These are phyloP conservation scores for Hypoxylon rickii DNA, from an alignment of 495 filamentous ascomycete species.

Conservation along the genomic window DNA sequence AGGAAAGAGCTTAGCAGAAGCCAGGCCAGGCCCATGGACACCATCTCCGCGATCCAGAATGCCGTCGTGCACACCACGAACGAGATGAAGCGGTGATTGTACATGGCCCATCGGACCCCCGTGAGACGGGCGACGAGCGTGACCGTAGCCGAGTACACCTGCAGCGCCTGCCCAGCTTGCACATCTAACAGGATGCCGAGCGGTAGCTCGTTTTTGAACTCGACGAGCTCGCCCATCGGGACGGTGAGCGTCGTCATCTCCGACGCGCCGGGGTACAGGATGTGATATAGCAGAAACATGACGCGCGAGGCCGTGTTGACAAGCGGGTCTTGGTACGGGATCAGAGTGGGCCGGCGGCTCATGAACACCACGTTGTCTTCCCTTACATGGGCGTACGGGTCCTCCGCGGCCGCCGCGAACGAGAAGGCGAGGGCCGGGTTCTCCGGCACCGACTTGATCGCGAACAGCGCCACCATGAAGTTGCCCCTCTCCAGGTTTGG, in stretches of 20 bases:
- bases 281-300: slow-evolving; percentile 49
- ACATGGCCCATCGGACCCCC: slow-evolving; percentile 86
- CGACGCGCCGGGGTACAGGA: slow-evolving; percentile 42
- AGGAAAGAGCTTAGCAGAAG: slow-evolving; percentile 44
- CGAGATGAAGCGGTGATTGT: slow-evolving; percentile 69
- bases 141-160: slow-evolving; percentile 73
- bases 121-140: slow-evolving; percentile 71
- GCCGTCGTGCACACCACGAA: slow-evolving; percentile 66
- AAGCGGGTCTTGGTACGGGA: slow-evolving; percentile 48
- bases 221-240: slow-evolving; percentile 69
- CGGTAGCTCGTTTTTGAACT: slow-evolving; percentile 67
- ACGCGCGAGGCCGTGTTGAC: slow-evolving; percentile 45
- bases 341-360: slow-evolving; percentile 44
- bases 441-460: slow-evolving; percentile 39
- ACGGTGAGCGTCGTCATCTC: slow-evolving; percentile 64
- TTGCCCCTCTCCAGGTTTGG: slow-evolving; percentile 70
- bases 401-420: not conserved
- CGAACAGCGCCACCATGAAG: slow-evolving; percentile 87
- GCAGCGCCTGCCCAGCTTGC: slow-evolving; percentile 66
- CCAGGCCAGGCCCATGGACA: slow-evolving; percentile 65
- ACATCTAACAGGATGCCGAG: slow-evolving; percentile 65
- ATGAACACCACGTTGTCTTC: slow-evolving; percentile 40
- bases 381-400: slow-evolving; percentile 28
- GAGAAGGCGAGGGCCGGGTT: slow-evolving; percentile 30
- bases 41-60: slow-evolving; percentile 78